Evolutionary conservation across 352 stramenopile species (phyloP), one percentile per base, ranked within the genome.

Genomic region (Globisporangium splendens): DNA sequence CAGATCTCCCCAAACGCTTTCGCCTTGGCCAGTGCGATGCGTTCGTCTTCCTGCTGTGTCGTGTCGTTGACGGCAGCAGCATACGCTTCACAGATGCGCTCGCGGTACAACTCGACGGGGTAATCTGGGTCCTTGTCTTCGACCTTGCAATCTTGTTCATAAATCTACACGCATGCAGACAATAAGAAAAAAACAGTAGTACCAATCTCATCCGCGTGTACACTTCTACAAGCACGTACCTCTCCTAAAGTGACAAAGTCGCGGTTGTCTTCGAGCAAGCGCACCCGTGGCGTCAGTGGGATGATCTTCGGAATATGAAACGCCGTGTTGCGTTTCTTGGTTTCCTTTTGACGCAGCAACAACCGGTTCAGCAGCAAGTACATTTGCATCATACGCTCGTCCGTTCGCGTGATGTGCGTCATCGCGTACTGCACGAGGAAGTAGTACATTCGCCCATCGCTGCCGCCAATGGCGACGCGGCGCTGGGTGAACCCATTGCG

Each of bases 361-460:
- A 97, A 59, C 15, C 87, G 79, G 61, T 96, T 96, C 38, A 97
- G 66, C 61, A 98, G 68, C 50, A 94, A 60, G 66, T 97, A 95
- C 85, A 97, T 92, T 56, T 98, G 91, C 73, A 94, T 93, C 75
- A 97, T 94, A n/a, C 91, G 83, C 68, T 97, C 90, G 69, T 98
- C 91, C n/a, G 87, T 96, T 42, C 89, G 87, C 20, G 91, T 98
- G 51, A 96, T 93, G 72, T 98, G 88, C 20, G 91, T 95, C 79
- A 96, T 96, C 15, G 91, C 87, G 59, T 96, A 96, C 64, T 98
- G 91, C 31, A 97, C 88, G 52, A 97, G 47, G 66, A 97, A 98
- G 63, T 91, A 93, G 68, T 96, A 96, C 4, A 74, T 63, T n/a
- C 75, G 73, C 17, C 91, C 91, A 51, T 98, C 88, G 43, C 82